phyloP scores from a whole-genome alignment of 2,329 filamentous ascomycete genomes.

The Colletotrichum echinochloae region DNA sequence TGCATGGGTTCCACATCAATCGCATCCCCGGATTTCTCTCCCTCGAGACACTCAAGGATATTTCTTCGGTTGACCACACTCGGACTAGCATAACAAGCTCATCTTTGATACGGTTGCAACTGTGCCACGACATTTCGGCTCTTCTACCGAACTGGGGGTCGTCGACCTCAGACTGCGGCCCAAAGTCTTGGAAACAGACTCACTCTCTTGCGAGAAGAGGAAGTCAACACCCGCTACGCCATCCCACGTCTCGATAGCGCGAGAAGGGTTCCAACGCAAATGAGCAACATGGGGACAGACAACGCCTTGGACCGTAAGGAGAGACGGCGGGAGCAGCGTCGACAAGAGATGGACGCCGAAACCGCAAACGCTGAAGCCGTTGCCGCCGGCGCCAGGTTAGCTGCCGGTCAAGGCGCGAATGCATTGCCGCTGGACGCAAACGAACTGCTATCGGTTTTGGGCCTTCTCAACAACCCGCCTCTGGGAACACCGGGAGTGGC shows the following conservation, averaged over 20 bases:
- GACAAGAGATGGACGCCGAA: conserved; percentile 5
- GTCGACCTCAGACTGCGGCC: background rate
- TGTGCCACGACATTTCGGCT: conserved; percentile 4
- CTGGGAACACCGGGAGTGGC: background rate
- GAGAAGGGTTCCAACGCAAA: background rate
- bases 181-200: background rate
- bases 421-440: conserved; percentile 30
- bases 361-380: conserved; percentile 14
- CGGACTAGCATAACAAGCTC: background rate
- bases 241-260: background rate
- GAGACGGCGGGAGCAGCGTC: background rate
- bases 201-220: background rate
- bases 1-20: conserved; percentile 33
- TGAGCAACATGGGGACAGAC: background rate
- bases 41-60: background rate
- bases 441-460: conserved; percentile 30
- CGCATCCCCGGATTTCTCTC: background rate
- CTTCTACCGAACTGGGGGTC: conserved; percentile 12
- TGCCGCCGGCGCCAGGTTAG: conserved; percentile 1
- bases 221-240: background rate
- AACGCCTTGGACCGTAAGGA: background rate
- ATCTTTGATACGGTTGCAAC: conserved; percentile 23
- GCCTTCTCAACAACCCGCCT: background rate
- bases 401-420: background rate
- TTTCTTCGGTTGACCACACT: background rate